phyloP scores from a whole-genome alignment of 345 rosid genomes.

The Citropsis articulata region DNA sequence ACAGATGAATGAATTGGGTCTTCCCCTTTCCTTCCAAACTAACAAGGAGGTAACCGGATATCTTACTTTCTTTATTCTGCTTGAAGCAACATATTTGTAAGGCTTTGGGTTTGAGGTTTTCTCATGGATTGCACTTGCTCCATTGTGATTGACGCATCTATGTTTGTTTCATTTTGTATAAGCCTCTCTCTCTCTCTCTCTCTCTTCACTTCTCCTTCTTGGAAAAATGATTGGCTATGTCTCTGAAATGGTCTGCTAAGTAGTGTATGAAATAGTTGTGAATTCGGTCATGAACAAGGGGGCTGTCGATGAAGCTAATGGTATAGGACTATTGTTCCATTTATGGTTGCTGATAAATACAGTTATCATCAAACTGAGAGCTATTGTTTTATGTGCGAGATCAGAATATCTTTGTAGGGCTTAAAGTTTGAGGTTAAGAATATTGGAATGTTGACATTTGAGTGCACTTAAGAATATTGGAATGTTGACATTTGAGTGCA shows the following conservation, averaged over 20 bases:
- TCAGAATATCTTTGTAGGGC: background rate
- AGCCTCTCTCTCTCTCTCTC: too few species aligned
- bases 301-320: background rate
- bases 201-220: background rate
- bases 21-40: conserved; percentile 71
- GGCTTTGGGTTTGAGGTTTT: background rate
- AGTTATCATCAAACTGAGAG: background rate
- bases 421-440: background rate
- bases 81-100: background rate
- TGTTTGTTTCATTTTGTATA: background rate
- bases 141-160: background rate
- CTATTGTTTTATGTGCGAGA: background rate
- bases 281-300: background rate
- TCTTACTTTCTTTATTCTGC: background rate
- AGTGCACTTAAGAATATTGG: background rate
- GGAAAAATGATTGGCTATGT: background rate
- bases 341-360: background rate
- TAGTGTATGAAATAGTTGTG: background rate
- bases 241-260: background rate
- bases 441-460: background rate
- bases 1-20: conserved; percentile 71
- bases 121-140: background rate
- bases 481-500: background rate
- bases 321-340: background rate
- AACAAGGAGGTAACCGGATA: conserved; percentile 52